phyloP scores from a whole-genome alignment of 2,329 filamentous ascomycete species.

The Blastomyces percursus region DNA sequence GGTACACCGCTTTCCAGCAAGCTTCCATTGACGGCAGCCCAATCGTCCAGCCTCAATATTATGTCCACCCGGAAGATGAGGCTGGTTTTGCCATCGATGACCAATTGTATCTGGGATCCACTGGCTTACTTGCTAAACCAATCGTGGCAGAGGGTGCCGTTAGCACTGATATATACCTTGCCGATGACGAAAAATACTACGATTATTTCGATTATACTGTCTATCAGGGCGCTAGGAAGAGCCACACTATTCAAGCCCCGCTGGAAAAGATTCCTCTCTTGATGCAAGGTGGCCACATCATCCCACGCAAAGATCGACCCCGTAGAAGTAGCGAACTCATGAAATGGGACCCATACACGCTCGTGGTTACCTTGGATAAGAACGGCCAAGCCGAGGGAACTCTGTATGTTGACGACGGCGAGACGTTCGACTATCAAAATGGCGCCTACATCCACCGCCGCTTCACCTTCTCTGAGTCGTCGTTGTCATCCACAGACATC shows the following conservation, averaged over 20 bases:
- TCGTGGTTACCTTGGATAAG: constrained; percentile 63
- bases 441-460: constrained; percentile 80
- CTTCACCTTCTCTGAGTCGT: constrained; percentile 54
- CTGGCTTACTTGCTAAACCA: constrained; percentile 85
- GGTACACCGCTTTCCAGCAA: constrained; percentile 95
- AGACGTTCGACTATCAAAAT: constrained; percentile 75
- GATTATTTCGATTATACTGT: constrained; percentile 85
- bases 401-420: constrained; percentile 86
- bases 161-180: constrained; percentile 70
- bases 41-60: constrained; percentile 86
- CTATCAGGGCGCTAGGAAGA: constrained; percentile 61
- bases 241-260: constrained; percentile 60
- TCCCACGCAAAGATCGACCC: constrained; percentile 79
- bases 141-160: constrained; percentile 66
- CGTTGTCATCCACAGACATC: constrained; percentile 60
- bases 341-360: constrained; percentile 89
- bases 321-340: constrained; percentile 78
- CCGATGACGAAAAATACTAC: constrained; percentile 82
- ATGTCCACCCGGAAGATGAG: constrained; percentile 78
- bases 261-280: constrained; percentile 79
- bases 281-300: constrained; percentile 86
- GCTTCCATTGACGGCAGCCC: constrained; percentile 73
- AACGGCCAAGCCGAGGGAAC: constrained; percentile 65
- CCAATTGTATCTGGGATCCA: constrained; percentile 82
- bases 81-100: constrained; percentile 80